phyloP scores from a whole-genome alignment of 140 eudicot genomes.

The Ambrosia hybrid region DNA sequence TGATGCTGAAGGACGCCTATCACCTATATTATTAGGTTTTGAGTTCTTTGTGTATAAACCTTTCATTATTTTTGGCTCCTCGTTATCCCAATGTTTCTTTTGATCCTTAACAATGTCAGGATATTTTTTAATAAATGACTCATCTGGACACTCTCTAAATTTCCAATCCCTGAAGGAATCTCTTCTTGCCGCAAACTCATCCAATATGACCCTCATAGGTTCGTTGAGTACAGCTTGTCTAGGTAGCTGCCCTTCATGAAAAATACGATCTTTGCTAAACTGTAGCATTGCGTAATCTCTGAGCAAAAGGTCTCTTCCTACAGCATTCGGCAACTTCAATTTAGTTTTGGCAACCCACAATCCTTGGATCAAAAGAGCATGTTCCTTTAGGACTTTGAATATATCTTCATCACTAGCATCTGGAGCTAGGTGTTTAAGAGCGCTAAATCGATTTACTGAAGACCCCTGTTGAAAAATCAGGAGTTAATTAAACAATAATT shows the following conservation, averaged over 20 bases:
- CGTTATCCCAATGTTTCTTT: slow-evolving; percentile 48
- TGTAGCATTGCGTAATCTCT: slow-evolving; percentile 54
- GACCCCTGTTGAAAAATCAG: slow-evolving; percentile 50
- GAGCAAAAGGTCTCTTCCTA: slow-evolving; percentile 42
- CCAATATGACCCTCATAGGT: slow-evolving; percentile 43
- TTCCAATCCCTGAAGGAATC: slow-evolving; percentile 68
- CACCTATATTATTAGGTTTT: slow-evolving; percentile 30
- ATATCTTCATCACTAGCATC: slow-evolving; percentile 52
- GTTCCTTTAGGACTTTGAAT: slow-evolving; percentile 47
- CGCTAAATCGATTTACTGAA: slow-evolving; percentile 52
- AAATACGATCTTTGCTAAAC: slow-evolving; percentile 54
- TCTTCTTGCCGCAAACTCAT: slow-evolving; percentile 59
- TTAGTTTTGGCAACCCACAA: slow-evolving; percentile 77
- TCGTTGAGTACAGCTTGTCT: slow-evolving; percentile 14
- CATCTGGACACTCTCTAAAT: slow-evolving; percentile 60
- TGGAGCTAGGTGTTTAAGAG: slow-evolving; percentile 74
- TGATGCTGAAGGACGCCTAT: slow-evolving; percentile 29
- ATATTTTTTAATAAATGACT: slow-evolving; percentile 51
- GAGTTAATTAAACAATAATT: slow-evolving; percentile 7
- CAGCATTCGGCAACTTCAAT: slow-evolving; percentile 34
- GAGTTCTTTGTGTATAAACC: slow-evolving; percentile 17
- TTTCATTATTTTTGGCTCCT: slow-evolving; percentile 33
- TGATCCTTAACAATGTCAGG: slow-evolving; percentile 53
- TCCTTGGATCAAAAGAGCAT: slow-evolving; percentile 76
- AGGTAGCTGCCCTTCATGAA: slow-evolving; percentile 42